Percentiles rank a stretch among this genome's conserved stretches.
phyloP scores from a whole-genome alignment of 176 grass and related monocot genomes.

The Urochloa ruziziensis region DNA sequence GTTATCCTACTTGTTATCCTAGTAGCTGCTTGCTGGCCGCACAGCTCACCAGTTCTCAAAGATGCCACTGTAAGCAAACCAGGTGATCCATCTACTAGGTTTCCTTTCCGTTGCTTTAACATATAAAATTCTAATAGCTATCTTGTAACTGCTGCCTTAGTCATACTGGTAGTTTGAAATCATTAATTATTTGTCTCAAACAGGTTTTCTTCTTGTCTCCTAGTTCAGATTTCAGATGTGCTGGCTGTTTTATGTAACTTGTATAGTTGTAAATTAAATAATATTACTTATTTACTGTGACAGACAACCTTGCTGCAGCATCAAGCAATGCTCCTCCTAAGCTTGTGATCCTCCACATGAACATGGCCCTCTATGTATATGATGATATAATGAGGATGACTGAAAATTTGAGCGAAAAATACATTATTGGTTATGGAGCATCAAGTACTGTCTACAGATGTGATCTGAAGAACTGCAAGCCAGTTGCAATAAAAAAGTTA shows the following conservation, averaged over 20 bases:
- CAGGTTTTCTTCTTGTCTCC: neutral
- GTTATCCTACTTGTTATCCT: conserved; percentile 70
- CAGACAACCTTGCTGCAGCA: conserved; percentile 31
- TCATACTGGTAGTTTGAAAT: conserved; percentile 3
- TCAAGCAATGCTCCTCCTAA: conserved; percentile 68
- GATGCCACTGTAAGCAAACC: conserved; percentile 68
- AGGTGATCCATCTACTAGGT: conserved; percentile 42
- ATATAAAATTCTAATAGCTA: conserved; percentile 2
- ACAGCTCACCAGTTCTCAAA: conserved; percentile 41
- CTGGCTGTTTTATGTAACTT: neutral
- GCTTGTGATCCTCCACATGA: conserved; percentile 95
- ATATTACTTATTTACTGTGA: conserved; percentile 16
- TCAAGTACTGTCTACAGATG: conserved; percentile 95
- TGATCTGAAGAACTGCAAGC: conserved; percentile 78
- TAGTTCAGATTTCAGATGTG: neutral
- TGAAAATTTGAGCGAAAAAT: conserved; percentile 90
- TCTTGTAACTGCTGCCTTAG: neutral
- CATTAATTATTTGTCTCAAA: neutral
- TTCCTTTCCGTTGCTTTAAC: conserved; percentile 3
- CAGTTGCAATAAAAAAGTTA: conserved; percentile 83
- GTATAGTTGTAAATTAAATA: conserved; percentile 5
- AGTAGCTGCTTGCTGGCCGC: conserved; percentile 57
- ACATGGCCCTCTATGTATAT: conserved; percentile 91
- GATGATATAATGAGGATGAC: conserved; percentile 98
- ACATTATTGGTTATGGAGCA: conserved; percentile 91